These are phyloP conservation scores for Linnemannia elongata DNA, from an alignment of 192 early-diverging fungal species.

Conservation along the genomic window DNA sequence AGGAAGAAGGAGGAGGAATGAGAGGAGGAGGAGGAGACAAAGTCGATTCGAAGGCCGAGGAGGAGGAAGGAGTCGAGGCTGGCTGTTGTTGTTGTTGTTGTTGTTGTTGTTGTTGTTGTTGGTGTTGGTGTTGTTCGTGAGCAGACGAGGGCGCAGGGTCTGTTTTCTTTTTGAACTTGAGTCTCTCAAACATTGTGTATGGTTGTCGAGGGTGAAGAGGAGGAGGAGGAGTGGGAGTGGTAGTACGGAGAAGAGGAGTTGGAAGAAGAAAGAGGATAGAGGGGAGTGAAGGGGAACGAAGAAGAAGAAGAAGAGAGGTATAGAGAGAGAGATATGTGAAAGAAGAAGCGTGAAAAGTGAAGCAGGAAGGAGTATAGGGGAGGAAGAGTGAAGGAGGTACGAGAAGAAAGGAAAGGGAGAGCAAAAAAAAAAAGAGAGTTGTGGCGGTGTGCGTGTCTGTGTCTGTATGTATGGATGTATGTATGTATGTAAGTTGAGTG, in stretches of 20 bases:
- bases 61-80: not conserved
- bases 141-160: slow-evolving; percentile 13
- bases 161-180: slow-evolving; percentile 39
- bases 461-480: not conserved
- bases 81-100: not conserved
- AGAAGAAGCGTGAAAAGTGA: not conserved
- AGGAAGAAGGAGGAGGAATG: slow-evolving; percentile 12
- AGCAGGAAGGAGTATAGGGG: not conserved
- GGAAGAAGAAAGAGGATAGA: not conserved
- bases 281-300: not conserved
- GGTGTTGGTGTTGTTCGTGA: not conserved
- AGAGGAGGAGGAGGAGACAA: not conserved
- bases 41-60: slow-evolving; percentile 3
- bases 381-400: not conserved
- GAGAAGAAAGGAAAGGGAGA: not conserved
- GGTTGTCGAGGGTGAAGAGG: not conserved
- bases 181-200: slow-evolving; percentile 31
- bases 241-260: not conserved
- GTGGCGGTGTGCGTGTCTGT: not conserved
- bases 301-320: not conserved
- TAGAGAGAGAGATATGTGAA: not conserved
- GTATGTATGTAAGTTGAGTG: not conserved
- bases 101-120: not conserved
- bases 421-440: not conserved
- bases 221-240: not conserved